Evolutionary conservation across 345 rosid genomes (phyloP), one percentile per base, ranked within the genome.

Genomic region (Arabidopsis suecica): DNA sequence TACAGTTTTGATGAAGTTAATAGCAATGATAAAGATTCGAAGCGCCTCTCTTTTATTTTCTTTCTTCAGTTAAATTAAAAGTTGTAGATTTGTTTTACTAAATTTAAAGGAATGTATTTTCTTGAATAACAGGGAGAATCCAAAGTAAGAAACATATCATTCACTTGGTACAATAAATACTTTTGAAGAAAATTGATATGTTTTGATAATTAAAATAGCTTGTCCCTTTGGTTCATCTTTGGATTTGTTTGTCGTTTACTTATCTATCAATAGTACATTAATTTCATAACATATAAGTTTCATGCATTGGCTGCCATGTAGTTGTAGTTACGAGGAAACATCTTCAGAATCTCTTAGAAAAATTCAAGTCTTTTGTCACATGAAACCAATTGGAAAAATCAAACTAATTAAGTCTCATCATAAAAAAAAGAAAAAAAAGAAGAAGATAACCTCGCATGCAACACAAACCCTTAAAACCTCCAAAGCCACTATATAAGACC

Each of bases 291-390:
- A 54, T 22, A 34, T 11, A 61, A 34, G 75, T 45, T 20, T 2
- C 75, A 76, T 76, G 80, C 80, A 77, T 77, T 77, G 80, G 80
- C 37, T 77, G 64, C 49, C 58, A 71, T 40, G 25, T 18, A 48
- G 38, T 75, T 65, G 68, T 65, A 78, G 59, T 78, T 65, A 58
- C 81, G 77, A 78, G 81, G 63, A 22, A 42, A 50, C 12, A 16
- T 40, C 28, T 5, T 70, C 75, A 77, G 79, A 76, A 44, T 33
- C 22, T 23, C 54, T 16, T 57, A 45, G 61, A 47, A 28, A 12
- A 9, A 18, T 65, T 36, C 16, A 41, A 54, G 14, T 60, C 57
- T 68, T 49, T 41, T 16, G 71, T 49, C 81, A 78, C 81, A 65
- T 71, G 81, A 72, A 25, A 59, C 73, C 81, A 57, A 72, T 71